These are phyloP conservation scores for Backusella mclennaniae DNA, from an alignment of 192 early-diverging fungal genomes.

Conservation along the genomic window DNA sequence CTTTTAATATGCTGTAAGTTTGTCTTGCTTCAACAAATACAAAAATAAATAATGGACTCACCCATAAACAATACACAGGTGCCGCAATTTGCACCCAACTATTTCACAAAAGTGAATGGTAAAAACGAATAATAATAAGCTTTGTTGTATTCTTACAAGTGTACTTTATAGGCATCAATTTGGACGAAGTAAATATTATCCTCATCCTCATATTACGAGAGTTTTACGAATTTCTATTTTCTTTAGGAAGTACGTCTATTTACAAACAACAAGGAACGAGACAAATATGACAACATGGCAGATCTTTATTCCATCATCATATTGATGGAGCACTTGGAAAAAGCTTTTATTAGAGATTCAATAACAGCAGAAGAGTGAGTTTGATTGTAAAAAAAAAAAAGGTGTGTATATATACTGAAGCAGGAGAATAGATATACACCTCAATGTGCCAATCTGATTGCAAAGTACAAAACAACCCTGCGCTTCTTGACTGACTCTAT, in stretches of 20 bases:
- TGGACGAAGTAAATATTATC: slow-evolving; percentile 11
- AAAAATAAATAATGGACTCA: background rate
- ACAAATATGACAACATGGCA: slow-evolving; percentile 89
- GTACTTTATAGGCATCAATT: slow-evolving; percentile 18
- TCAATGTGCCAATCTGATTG: slow-evolving; percentile 84
- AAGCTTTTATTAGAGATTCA: slow-evolving; percentile 88
- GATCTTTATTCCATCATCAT: slow-evolving; percentile 92
- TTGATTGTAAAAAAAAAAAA: background rate
- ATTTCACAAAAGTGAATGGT: slow-evolving; percentile 1
- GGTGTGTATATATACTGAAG: background rate
- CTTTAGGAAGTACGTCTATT: slow-evolving; percentile 75
- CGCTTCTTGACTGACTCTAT: slow-evolving; percentile 61
- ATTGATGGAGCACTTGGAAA: slow-evolving; percentile 88
- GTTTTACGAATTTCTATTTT: background rate
- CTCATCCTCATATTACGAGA: background rate
- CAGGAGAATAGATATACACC: slow-evolving; percentile 74
- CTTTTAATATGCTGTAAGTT: background rate
- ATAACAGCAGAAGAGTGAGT: slow-evolving; percentile 75
- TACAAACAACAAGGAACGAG: slow-evolving; percentile 80
- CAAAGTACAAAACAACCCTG: slow-evolving; percentile 86
- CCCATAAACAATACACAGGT: slow-evolving; percentile 8
- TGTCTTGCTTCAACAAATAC: background rate
- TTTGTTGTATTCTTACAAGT: background rate
- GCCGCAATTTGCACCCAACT: slow-evolving; percentile 19
- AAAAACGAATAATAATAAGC: background rate